Evolutionary conservation across 2,329 filamentous ascomycete genomes (phyloP).

Genomic region (Pseudogymnoascus sp.): DNA sequence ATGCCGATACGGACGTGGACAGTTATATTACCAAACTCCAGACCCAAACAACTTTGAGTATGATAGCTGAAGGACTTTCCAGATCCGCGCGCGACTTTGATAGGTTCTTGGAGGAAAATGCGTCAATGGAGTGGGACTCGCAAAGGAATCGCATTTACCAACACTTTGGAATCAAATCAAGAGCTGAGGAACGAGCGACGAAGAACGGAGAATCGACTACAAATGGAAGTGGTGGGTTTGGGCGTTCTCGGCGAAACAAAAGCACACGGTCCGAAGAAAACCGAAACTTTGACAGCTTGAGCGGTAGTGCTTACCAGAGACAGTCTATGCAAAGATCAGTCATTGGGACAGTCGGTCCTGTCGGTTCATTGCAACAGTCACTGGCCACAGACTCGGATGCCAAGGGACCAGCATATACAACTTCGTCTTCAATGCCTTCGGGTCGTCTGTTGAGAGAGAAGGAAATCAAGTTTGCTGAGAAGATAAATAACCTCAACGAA

Average conservation of each 20-base stretch:
- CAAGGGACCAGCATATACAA: slow-evolving; percentile 40
- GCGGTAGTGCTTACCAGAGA: slow-evolving; percentile 55
- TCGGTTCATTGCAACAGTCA: slow-evolving; percentile 52
- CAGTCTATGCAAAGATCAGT: slow-evolving; percentile 75
- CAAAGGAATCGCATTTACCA: slow-evolving; percentile 91
- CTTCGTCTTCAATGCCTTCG: slow-evolving; percentile 38
- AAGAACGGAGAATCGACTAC: slow-evolving; percentile 24
- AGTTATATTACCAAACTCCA: slow-evolving; percentile 80
- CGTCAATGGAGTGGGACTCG: slow-evolving; percentile 91
- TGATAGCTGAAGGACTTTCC: slow-evolving; percentile 86
- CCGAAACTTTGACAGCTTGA: slow-evolving; percentile 46
- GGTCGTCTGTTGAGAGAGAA: slow-evolving; percentile 76
- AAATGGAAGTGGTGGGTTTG: slow-evolving; percentile 43
- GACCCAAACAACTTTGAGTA: slow-evolving; percentile 81
- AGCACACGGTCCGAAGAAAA: slow-evolving; percentile 39
- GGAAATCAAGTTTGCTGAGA: slow-evolving; percentile 71
- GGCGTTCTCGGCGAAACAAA: slow-evolving; percentile 31
- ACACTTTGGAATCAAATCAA: slow-evolving; percentile 79
- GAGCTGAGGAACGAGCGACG: slow-evolving; percentile 35
- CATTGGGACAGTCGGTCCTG: slow-evolving; percentile 69
- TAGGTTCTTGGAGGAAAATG: slow-evolving; percentile 84
- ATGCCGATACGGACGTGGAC: slow-evolving; percentile 59
- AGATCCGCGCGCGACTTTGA: slow-evolving; percentile 89
- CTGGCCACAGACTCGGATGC: slow-evolving; percentile 64
- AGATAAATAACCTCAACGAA: slow-evolving; percentile 70